phyloP scores from a whole-genome alignment of 768 basidiomycete species.

The Psilocybe cubensis region DNA sequence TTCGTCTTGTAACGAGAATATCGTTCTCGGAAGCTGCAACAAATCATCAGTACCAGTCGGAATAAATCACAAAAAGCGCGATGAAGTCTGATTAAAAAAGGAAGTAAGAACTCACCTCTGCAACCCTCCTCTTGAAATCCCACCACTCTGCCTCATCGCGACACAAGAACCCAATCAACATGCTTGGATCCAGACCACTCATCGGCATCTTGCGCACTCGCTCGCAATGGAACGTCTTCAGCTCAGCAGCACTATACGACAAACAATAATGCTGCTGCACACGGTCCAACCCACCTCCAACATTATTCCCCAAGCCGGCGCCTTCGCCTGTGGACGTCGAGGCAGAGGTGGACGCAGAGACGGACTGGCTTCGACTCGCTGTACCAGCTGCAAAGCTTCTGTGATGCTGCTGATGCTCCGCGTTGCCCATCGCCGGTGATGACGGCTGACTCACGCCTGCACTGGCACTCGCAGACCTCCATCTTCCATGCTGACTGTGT shows the following conservation, averaged over 20 bases:
- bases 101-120: constrained; percentile 56
- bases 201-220: constrained; percentile 94
- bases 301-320: not conserved
- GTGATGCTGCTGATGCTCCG: constrained; percentile 14
- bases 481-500: constrained; percentile 14
- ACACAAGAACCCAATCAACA: constrained; percentile 93
- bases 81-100: constrained; percentile 7
- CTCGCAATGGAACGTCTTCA: constrained; percentile 96
- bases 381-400: constrained; percentile 36
- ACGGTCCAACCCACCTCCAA: constrained; percentile 37
- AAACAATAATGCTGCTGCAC: constrained; percentile 66
- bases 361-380: too few species aligned
- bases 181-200: constrained; percentile 90
- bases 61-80: not conserved
- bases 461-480: constrained; percentile 25
- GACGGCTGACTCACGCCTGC: constrained; percentile 24
- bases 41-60: constrained; percentile 11
- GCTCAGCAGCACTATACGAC: constrained; percentile 73
- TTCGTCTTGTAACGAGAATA: constrained; percentile 88
- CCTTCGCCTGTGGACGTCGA: not conserved
- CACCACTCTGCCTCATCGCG: constrained; percentile 84
- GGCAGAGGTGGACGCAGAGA: too few species aligned
- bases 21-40: constrained; percentile 60
- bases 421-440: constrained; percentile 3
- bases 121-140: constrained; percentile 74